Base-by-base conservation (phyloP, 495 filamentous ascomycete genomes). In the Haplographium delicatum region DNA sequence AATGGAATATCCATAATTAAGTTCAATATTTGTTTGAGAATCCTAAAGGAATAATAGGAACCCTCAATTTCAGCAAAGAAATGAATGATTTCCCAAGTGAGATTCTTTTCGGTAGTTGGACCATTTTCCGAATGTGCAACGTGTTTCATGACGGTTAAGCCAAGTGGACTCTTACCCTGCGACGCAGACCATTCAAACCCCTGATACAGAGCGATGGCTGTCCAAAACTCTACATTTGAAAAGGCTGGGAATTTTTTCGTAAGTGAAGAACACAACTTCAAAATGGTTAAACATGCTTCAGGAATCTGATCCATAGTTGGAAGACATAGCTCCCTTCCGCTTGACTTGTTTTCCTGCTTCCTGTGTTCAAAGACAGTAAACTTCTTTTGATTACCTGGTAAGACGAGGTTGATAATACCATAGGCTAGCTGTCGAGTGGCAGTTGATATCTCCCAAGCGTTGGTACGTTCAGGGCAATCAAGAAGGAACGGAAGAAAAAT, bases 41-140 rank as follows among this genome's bases (percentile, higher is more conserved):
- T 82, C 23, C 85, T 73, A 0, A 89, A 56, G 0, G 85, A 86
- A 55, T 88, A 89, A 5, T 76, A 65, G 3, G 73, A 74, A 2
- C 79, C 78, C 24, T 86, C 78, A 0, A 80, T 61, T 51, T 86
- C 80, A 4, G 82, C 83, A 10, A 71, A 58, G 9, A 85, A 70
- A 41, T 90, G 85, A 18, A 87, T 61, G 20, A 78, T 71, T 1
- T 73, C 71, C 86, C 85, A 89, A 6, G 68, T 66, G 26, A 51
- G 20, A 18, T n/a, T 11, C 2, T 55, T 41, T 18, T 65, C 51
- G 5, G 56, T 56, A 23, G 40, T 59, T 5, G 42, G 60, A 38
- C 27, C 26, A 1, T 42, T 59, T 20, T n/a, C 47, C 58, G 10
- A 18, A 10, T 35, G 59, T 44, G 1, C 43, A n/a, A 72, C 51